A percentile compares a stretch with the other conserved stretches of the same genome.
phyloP scores from a whole-genome alignment of 495 filamentous ascomycete species.

The Aspergillus avenaceus region DNA sequence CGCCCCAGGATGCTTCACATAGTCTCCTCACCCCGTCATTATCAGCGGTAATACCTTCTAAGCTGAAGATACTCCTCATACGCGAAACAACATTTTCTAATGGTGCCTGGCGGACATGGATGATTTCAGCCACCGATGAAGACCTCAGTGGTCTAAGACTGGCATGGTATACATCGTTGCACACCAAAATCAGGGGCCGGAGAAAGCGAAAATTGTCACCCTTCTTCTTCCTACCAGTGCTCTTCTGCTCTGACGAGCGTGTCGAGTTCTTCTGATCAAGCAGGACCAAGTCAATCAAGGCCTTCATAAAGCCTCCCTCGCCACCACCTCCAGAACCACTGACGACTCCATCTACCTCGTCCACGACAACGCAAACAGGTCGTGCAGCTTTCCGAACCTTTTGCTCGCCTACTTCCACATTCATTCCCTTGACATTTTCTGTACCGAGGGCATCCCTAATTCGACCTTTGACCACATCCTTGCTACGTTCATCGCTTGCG shows the following conservation, averaged over 20 bases:
- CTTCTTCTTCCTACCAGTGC: constrained; percentile 53
- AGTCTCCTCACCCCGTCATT: constrained; percentile 82
- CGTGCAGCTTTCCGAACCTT: constrained; percentile 71
- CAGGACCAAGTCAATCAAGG: constrained; percentile 81
- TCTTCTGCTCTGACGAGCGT: constrained; percentile 28
- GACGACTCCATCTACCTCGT: constrained; percentile 94
- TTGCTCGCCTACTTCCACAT: constrained; percentile 55
- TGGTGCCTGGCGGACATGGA: constrained; percentile 87
- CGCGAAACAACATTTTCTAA: constrained; percentile 80
- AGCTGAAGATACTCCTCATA: constrained; percentile 76
- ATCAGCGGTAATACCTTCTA: constrained; percentile 81
- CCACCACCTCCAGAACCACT: constrained; percentile 65
- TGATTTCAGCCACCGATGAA: constrained; percentile 77
- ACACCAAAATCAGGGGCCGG: constrained; percentile 87
- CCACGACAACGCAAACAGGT: constrained; percentile 89
- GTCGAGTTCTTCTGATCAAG: constrained; percentile 78
- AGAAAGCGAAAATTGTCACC: constrained; percentile 80
- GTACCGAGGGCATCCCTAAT: constrained; percentile 86
- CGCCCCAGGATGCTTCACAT: constrained; percentile 92
- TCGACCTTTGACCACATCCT: constrained; percentile 88
- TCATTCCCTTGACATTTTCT: constrained; percentile 83
- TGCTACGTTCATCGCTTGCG: constrained; percentile 91
- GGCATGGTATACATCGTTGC: constrained; percentile 96
- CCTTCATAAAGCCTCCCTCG: constrained; percentile 90
- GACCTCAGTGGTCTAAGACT: constrained; percentile 79